Evolutionary conservation across 306 rosid species (phyloP), one percentile per base, ranked within the genome.

Genomic region (Ormosia semicastrata): DNA sequence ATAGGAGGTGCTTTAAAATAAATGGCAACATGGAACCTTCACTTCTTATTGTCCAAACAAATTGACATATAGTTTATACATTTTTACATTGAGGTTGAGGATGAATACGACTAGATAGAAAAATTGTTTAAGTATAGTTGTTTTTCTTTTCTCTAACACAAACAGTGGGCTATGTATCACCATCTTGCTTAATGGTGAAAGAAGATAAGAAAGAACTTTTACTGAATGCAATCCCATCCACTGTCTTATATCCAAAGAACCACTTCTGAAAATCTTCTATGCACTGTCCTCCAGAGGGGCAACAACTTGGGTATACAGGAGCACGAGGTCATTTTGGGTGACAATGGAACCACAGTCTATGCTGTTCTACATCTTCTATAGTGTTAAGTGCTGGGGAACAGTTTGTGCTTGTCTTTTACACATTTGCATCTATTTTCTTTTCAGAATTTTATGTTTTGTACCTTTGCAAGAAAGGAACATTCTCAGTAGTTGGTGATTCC

Each of bases 391-490:
- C 37, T 18, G 15, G 24, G 70, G 24, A 2, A 49, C 77, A 66
- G 30, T 49, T 66, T 58, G 32, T 50, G 15, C 32, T 52, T 15
- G 64, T 40, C 50, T 49, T 73, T 24, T 47, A 77, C 54, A 65
- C 66, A 78, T 52, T 73, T 30, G 3, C 50, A 60, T 66, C 52
- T 57, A 12, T 44, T 81, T 24, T 24, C 24, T 24, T 24, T 24
- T 24, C 24, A 24, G 24, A 74, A 53, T 60, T 76, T 59, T 66
- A 77, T 47, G 40, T 34, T 57, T 60, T 74, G 24, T 81, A 82
- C 78, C 68, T 85, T 74, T 88, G 92, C 86, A 95, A 83, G 47
- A 93, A 85, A 77, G 99, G 98, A 59, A 37, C 85, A 88, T 87
- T 93, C 62, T 89, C 89, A 18, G 57, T 80, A 14, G 82, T 77